A percentile compares a stretch with the other conserved stretches of the same genome.
Conservation (phyloP, 2,329 filamentous ascomycete genomes). For the Clonostachys solani region DNA sequence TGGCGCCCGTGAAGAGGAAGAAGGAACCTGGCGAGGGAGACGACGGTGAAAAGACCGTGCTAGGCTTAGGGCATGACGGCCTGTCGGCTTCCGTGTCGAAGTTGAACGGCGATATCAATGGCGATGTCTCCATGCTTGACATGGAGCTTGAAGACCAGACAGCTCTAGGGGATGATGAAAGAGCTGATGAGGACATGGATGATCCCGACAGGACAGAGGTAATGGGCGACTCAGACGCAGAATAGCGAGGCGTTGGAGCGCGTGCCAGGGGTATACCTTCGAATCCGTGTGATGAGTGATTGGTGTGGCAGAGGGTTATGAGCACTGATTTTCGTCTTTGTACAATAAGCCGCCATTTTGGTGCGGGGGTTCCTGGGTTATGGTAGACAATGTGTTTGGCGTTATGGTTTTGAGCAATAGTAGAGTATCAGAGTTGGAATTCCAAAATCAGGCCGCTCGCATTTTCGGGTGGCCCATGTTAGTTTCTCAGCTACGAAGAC, state of each 20-base stretch:
- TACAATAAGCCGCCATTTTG: no score
- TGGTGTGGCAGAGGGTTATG: no score
- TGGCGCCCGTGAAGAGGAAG: constrained; percentile 38
- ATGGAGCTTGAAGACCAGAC: constrained; percentile 44
- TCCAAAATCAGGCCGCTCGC: no score
- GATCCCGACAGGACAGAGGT: constrained; percentile 32
- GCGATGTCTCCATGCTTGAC: constrained; percentile 46
- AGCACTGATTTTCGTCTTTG: no score
- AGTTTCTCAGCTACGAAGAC: no score
- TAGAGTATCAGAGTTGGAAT: no score
- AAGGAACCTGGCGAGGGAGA: constrained; percentile 14
- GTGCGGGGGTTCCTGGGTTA: no score
- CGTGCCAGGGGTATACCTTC: no score
- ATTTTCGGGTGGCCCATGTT: no score
- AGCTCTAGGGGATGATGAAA: constrained; percentile 31
- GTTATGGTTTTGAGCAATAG: no score
- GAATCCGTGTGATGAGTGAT: no score
- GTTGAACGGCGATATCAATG: constrained; percentile 29
- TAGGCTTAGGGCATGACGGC: constrained; percentile 7
- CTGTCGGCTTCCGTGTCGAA: constrained; percentile 5
- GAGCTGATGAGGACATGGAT: constrained; percentile 42
- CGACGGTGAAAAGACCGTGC: constrained; percentile 8
- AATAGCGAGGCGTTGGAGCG: constrained; percentile 8
- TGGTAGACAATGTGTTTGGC: no score
- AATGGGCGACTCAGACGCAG: constrained; percentile 27